Evolutionary conservation across 257 asterid genomes (phyloP).

Genomic region (Scutellaria barbata): DNA sequence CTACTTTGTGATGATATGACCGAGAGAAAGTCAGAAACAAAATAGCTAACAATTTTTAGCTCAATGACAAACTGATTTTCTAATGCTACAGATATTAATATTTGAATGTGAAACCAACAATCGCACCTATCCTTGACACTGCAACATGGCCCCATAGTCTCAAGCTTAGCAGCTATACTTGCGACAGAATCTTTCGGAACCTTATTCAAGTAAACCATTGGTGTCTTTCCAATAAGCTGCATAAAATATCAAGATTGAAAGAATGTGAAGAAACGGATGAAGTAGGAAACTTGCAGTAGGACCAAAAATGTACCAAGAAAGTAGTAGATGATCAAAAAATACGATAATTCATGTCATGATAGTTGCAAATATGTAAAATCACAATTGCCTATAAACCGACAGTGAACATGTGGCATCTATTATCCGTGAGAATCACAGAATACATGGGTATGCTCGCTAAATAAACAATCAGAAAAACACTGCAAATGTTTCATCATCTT

Average conservation of each 20-base stretch:
- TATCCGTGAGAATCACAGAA: neutral
- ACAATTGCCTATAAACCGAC: neutral
- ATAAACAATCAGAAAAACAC: neutral
- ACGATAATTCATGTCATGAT: neutral
- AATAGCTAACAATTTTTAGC: neutral
- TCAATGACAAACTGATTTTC: neutral
- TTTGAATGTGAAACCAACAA: constrained; percentile 13
- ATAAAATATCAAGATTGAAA: constrained; percentile 17
- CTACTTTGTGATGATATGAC: constrained; percentile 7
- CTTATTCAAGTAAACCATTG: constrained; percentile 82
- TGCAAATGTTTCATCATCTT: too few relatives aligned
- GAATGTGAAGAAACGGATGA: constrained; percentile 1
- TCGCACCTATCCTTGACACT: constrained; percentile 91
- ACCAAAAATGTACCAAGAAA: neutral
- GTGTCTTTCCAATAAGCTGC: constrained; percentile 90
- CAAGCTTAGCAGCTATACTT: constrained; percentile 83
- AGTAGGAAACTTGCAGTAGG: neutral
- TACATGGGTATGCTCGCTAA: neutral
- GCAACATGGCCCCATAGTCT: constrained; percentile 93
- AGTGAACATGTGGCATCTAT: neutral
- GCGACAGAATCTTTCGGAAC: constrained; percentile 74
- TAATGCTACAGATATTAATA: neutral
- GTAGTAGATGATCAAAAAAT: neutral
- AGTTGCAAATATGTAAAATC: neutral
- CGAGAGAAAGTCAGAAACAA: neutral